A percentile compares a stretch with the other conserved stretches of the same genome.
Evolutionary conservation across 176 grass and related monocot species (phyloP).

Genomic region (Carex scoparia): DNA sequence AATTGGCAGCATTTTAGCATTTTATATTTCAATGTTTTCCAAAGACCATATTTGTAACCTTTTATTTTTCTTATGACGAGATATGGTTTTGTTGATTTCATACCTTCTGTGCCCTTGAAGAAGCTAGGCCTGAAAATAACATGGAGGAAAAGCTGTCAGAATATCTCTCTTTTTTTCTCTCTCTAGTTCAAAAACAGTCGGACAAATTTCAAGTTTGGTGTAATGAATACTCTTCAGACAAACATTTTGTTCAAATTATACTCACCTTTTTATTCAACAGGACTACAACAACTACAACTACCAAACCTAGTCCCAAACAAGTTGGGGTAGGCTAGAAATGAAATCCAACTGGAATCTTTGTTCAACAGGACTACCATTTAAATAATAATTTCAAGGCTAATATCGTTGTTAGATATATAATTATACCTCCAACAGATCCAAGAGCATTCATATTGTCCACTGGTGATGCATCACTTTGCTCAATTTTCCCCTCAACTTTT

Average conservation of each 20-base stretch:
- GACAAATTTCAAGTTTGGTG: background rate
- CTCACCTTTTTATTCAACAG: background rate
- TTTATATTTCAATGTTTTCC: background rate
- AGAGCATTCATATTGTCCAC: background rate
- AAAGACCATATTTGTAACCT: background rate
- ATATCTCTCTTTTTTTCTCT: background rate
- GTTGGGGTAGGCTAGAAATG: too few relatives aligned
- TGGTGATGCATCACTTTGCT: background rate
- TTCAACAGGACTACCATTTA: background rate
- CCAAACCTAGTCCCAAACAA: too few relatives aligned
- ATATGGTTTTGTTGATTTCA: background rate
- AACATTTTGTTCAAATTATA: background rate
- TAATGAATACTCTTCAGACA: background rate
- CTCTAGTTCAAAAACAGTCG: background rate
- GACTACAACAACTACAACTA: too few relatives aligned
- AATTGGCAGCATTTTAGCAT: background rate
- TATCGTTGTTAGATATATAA: background rate
- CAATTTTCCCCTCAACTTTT: slow-evolving; percentile 1
- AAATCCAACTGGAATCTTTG: background rate
- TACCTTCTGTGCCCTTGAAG: slow-evolving; percentile 43
- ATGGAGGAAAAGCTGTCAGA: slow-evolving; percentile 14
- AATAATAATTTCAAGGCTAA: background rate
- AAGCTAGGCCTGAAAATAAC: slow-evolving; percentile 40
- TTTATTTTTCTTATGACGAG: background rate
- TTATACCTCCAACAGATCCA: slow-evolving; percentile 15